Evolutionary conservation across 73 alveolate genomes (phyloP).

Genomic region (Tetrahymena elliotti): DNA sequence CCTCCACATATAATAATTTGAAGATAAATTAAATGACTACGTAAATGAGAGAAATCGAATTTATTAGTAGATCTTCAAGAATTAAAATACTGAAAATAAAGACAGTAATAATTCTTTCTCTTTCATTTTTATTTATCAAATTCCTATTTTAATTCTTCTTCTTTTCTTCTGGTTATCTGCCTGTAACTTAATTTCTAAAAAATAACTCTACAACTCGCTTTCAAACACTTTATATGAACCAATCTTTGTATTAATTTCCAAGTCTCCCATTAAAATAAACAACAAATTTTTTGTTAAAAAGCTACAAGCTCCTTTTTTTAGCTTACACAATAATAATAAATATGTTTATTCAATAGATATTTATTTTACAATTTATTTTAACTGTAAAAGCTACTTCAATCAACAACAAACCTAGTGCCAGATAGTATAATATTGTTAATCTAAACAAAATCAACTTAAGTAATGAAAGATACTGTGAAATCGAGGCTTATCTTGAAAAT

Average conservation of each 20-base stretch:
- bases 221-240: too few relatives aligned
- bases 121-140: not conserved
- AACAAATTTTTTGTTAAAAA: not conserved
- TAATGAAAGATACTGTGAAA: not conserved
- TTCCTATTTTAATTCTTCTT: not conserved
- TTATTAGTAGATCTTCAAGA: not conserved
- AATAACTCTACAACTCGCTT: not conserved
- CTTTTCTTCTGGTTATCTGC: not conserved
- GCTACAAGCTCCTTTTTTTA: not conserved
- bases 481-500: not conserved
- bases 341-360: not conserved
- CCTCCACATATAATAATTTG: not conserved
- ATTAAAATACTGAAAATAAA: not conserved
- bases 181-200: not conserved
- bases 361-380: too few relatives aligned
- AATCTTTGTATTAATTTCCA: not conserved
- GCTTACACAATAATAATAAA: not conserved
- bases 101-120: not conserved
- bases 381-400: not conserved
- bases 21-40: not conserved
- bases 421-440: not conserved
- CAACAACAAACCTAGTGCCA: not conserved
- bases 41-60: not conserved
- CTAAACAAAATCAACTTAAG: not conserved
- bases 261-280: not conserved